Base-by-base conservation (phyloP, 1,284 basidiomycete species). In the Melanopsichium pennsylvanicum region DNA sequence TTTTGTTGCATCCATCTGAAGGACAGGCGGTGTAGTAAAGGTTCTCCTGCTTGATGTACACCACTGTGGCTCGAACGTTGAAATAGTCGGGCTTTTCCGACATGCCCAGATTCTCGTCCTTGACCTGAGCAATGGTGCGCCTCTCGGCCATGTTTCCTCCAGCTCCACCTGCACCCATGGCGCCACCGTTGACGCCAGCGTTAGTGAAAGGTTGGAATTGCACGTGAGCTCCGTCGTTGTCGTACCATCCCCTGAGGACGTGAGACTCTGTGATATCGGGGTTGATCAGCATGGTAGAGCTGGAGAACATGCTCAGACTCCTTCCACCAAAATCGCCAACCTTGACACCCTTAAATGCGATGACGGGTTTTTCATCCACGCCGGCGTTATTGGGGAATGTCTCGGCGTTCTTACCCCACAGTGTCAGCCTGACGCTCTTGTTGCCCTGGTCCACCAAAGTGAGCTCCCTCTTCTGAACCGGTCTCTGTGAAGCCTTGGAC, bases 361-460 rank as follows among this genome's bases (percentile, higher is more conserved):
- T 57, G 36, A 81, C 74, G 3, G 78, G 78, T 61, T 75, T 78
- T 21, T 75, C 66, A 34, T 76, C 77, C 22, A 69, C 64, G 43
- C 68, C 75, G 6, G 69, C 57, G 15, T 72, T 70, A 41, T 67
- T 67, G 27, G 71, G 66, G 61, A 89, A 98, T 39, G 86, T 86
- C 79, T 97, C 93, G 2, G 95, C 96, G 80, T 91, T 90, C 81
- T 91, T 93, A 25, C 95, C 96, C 95, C 96, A 99, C 6, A 98
- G 84, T 3, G 96, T 98, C 68, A 97, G 82, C 25, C 91, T 87
- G 31, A 95, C 89, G 27, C 88, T 88, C 80, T 85, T 92, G 26
- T 86, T 86, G 9, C 91, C 90, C 63, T 87, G 87, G 81, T 99
- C 96, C 13, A 94, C 93, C 15, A 99, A 83, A 1, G 87, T 89